Evolutionary conservation across 176 grass and related monocot genomes (phyloP).

Genomic region (Lolium rigidum): DNA sequence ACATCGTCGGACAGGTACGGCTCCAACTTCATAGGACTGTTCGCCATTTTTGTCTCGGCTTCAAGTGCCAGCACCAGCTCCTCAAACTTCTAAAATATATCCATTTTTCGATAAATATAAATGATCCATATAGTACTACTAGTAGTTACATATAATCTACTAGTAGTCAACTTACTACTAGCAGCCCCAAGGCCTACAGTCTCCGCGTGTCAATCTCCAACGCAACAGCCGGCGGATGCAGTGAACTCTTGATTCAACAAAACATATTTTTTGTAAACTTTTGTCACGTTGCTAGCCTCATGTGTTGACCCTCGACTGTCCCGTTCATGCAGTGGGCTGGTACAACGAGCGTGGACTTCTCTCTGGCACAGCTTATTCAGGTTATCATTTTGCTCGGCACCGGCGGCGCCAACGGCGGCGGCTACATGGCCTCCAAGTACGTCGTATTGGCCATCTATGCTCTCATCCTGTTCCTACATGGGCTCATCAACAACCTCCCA

Average conservation of each 20-base stretch:
- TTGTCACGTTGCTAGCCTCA: not conserved
- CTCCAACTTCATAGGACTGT: not conserved
- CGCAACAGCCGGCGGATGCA: not conserved
- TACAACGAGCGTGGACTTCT: conserved; percentile 57
- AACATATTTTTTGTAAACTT: not conserved
- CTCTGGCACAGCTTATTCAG: conserved; percentile 61
- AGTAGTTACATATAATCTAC: no score
- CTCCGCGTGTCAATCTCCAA: not conserved
- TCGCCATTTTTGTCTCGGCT: no score
- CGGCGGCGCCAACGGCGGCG: conserved; percentile 56
- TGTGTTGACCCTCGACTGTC: not conserved
- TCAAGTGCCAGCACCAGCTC: no score
- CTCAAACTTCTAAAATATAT: not conserved
- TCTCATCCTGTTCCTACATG: conserved; percentile 44
- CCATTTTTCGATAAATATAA: no score
- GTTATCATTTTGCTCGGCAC: conserved; percentile 64
- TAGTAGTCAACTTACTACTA: not conserved
- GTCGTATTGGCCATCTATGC: conserved; percentile 50
- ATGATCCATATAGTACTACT: no score
- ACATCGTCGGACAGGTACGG: conserved; percentile 50
- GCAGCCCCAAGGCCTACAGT: not conserved
- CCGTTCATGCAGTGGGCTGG: conserved; percentile 42
- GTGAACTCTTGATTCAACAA: not conserved
- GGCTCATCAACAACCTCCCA: conserved; percentile 56
- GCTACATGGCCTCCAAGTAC: conserved; percentile 63